Base-by-base conservation (phyloP, 805 yeast species). In the Spathaspora gorwiae region DNA sequence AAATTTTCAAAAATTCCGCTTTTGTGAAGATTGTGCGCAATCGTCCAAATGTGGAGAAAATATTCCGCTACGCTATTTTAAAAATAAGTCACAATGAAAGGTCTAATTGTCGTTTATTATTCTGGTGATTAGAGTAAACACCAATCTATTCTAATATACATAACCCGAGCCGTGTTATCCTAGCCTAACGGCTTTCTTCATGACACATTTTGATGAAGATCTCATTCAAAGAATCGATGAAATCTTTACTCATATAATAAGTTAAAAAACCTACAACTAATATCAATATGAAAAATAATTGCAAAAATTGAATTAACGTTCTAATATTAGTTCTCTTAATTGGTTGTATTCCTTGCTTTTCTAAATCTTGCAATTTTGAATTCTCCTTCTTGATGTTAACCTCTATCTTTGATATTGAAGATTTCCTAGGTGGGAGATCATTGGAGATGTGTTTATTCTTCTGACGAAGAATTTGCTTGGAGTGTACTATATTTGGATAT, bases 141-240 rank as follows among this genome's bases (percentile, higher is more conserved):
- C 24, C 24, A 5, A 19, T 5, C 24, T 19, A 19, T 19, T 19
- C 24, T 19, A 19, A 19, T 19, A 19, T 19, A 19, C 24, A 5
- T 19, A 19, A 3, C 24, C 24, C 24, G 24, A 19, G 24, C 24
- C 24, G 5, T 19, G 24, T 19, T 19, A 19, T 19, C 24, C 24
- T 19, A 19, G 5, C 5, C 24, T 19, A 19, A 19, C 5, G 24
- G 24, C 24, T 19, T 19, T 19, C 24, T 19, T 19, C 24, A 19
- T 29, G 9, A 10, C 45, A 42, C 31, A 42, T 35, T 13, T 42
- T 42, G 24, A 42, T 37, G n/a, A 42, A 42, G 11, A 36, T 32
- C 26, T 42, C 40, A 26, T 42, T 42, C n/a, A 42, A 31, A 8
- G 37, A 42, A n/a, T 35, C 6, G 13, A 42, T 11, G 14, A 42